These are phyloP conservation scores for Ogataea nitratoaversa DNA, from an alignment of 805 yeast species.

Conservation along the genomic window DNA sequence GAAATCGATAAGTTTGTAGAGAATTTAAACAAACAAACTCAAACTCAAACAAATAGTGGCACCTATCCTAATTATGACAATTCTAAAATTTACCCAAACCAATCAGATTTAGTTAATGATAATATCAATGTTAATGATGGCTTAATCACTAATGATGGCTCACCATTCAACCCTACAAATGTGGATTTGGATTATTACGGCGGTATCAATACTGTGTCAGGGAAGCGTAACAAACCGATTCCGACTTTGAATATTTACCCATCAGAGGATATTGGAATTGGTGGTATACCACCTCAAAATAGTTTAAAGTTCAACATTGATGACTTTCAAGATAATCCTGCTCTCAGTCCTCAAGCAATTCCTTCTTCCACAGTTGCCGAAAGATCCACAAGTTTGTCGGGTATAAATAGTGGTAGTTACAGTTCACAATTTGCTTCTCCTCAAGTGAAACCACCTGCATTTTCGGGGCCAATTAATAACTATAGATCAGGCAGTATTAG, in stretches of 20 bases:
- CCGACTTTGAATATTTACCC: conserved; percentile 14
- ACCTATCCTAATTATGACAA: not conserved
- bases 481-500: conserved; percentile 21
- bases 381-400: conserved; percentile 12
- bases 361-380: conserved; percentile 5
- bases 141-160: not conserved
- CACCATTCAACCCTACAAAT: conserved; percentile 13
- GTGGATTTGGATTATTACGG: conserved; percentile 9
- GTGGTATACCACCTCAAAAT: too few relatives aligned
- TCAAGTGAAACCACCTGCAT: conserved; percentile 21
- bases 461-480: conserved; percentile 13
- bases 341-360: conserved; percentile 14
- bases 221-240: not conserved
- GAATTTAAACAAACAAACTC: conserved; percentile 7
- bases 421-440: conserved; percentile 29
- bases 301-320: conserved; percentile 7
- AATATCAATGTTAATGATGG: not conserved
- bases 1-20: conserved; percentile 17
- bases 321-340: conserved; percentile 9
- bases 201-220: not conserved
- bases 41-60: not conserved
- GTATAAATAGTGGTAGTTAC: conserved; percentile 4
- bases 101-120: not conserved
- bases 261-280: conserved; percentile 10
- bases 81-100: not conserved